Evolutionary conservation across 352 stramenopile genomes (phyloP).

Genomic region (Globisporangium nunn): DNA sequence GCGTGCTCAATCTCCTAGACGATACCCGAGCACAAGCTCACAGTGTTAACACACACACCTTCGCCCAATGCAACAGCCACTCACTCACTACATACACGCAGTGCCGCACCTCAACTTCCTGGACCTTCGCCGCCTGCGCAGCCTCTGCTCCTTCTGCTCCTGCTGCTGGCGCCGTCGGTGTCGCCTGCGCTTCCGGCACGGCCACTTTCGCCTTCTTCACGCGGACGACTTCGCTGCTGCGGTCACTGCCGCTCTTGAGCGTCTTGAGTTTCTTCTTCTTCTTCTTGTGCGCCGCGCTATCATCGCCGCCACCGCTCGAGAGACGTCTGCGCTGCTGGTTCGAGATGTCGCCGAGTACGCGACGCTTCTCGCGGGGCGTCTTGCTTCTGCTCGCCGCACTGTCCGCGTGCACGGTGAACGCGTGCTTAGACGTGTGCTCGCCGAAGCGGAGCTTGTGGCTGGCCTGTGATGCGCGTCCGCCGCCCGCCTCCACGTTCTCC

Average conservation of each 20-base stretch:
- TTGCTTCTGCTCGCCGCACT: slow-evolving; percentile 28
- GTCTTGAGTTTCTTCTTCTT: slow-evolving; percentile 10
- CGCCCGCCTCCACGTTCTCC: slow-evolving; percentile 53
- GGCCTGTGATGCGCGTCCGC: slow-evolving; percentile 4
- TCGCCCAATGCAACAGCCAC: background rate
- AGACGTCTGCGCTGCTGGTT: slow-evolving; percentile 53
- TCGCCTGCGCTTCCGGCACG: background rate
- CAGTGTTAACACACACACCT: background rate
- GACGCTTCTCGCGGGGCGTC: slow-evolving; percentile 26
- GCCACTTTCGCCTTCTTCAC: slow-evolving; percentile 21
- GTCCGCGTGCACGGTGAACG: slow-evolving; percentile 36
- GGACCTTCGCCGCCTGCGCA: slow-evolving; percentile 6
- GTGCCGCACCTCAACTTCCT: slow-evolving; percentile 33
- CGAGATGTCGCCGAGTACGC: slow-evolving; percentile 67
- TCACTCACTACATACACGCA: background rate
- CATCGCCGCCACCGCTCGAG: slow-evolving; percentile 1
- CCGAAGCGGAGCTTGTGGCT: slow-evolving; percentile 19
- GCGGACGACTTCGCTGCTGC: slow-evolving; percentile 11
- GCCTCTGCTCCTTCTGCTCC: slow-evolving; percentile 8
- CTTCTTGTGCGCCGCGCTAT: slow-evolving; percentile 13
- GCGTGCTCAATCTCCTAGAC: slow-evolving; percentile 62
- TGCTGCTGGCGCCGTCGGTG: background rate
- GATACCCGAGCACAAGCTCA: background rate
- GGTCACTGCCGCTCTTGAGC: slow-evolving; percentile 8
- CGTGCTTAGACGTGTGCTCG: slow-evolving; percentile 19